Conservation (phyloP, 257 asterid genomes). For the Nicotiana attenuata region DNA sequence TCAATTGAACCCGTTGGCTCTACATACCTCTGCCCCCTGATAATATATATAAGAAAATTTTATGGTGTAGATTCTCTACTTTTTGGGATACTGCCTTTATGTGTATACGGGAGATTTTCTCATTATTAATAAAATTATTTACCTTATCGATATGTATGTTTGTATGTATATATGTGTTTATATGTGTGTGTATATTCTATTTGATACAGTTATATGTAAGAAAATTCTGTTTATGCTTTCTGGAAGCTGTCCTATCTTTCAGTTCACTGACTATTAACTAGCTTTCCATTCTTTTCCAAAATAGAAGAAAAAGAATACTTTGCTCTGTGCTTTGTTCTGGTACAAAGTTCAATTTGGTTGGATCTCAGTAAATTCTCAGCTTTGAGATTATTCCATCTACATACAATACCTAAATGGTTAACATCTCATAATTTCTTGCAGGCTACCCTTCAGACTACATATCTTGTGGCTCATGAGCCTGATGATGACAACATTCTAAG, state of each 20-base stretch:
- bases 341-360: not conserved
- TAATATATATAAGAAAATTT: not conserved
- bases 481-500: conserved; percentile 89
- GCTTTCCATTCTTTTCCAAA: not conserved
- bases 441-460: conserved; percentile 74
- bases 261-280: not conserved
- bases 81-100: too few species aligned
- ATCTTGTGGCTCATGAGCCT: conserved; percentile 86
- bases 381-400: not conserved
- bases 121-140: too few species aligned
- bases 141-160: too few species aligned
- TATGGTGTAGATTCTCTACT: too few species aligned
- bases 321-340: not conserved
- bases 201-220: not conserved
- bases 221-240: not conserved
- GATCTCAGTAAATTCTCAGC: not conserved
- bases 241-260: not conserved
- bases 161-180: too few species aligned
- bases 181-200: not conserved
- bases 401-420: not conserved
- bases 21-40: too few species aligned
- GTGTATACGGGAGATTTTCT: too few species aligned
- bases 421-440: conserved; percentile 24
- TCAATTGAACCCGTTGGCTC: too few species aligned
- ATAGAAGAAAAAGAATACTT: not conserved